Percentiles rank a stretch among this genome's conserved stretches.
phyloP scores from a whole-genome alignment of 257 asterid genomes.

The Solanum commersonii region DNA sequence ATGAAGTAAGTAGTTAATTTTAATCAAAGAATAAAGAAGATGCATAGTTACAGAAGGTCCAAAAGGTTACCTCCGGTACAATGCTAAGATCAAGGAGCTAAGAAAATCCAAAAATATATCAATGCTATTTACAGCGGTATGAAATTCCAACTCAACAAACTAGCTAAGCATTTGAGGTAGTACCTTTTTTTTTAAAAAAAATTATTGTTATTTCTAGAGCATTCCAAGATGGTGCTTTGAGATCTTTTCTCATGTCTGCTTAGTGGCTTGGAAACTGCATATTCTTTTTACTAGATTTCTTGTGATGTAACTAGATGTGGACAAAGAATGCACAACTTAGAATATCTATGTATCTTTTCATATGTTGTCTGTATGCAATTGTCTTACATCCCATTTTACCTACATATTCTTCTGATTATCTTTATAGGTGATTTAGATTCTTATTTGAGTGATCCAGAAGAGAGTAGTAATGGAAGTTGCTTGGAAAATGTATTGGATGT shows the following conservation, averaged over 20 bases:
- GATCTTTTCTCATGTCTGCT: neutral
- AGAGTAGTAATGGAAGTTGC: neutral
- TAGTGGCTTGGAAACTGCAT: neutral
- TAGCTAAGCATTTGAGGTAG: neutral
- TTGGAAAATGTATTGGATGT: constrained; percentile 8
- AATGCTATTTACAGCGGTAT: neutral
- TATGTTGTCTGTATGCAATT: neutral
- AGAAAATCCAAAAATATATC: neutral
- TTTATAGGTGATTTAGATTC: constrained; percentile 41
- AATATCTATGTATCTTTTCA: neutral
- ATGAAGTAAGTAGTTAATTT: neutral
- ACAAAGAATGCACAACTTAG: neutral
- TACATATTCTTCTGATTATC: constrained; percentile 1
- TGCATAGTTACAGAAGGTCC: neutral
- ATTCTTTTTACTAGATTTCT: neutral
- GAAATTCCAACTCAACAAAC: neutral
- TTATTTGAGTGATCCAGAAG: constrained; percentile 25
- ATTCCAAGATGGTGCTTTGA: neutral
- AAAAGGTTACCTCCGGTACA: neutral
- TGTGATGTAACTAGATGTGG: neutral
- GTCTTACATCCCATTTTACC: neutral
- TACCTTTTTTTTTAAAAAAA: neutral
- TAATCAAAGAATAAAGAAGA: neutral
- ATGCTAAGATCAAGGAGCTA: neutral
- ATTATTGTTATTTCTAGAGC: neutral